Evolutionary conservation across 768 basidiomycete genomes (phyloP).

Genomic region (Tulasnella calospora): DNA sequence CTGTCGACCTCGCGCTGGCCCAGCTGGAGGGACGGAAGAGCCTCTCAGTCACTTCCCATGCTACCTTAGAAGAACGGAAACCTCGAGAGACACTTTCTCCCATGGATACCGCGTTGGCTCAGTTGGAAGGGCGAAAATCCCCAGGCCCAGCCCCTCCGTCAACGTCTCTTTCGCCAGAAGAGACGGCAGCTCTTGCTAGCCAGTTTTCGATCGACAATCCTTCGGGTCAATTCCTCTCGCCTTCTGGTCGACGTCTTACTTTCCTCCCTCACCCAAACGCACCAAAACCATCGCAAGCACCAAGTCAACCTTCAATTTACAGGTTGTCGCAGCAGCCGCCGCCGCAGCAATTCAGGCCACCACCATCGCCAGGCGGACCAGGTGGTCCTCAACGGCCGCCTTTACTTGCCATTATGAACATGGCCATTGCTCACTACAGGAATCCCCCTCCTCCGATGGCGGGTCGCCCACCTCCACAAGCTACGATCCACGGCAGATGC

Average conservation of each 20-base stretch:
- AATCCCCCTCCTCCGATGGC: neutral
- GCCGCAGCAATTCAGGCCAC: neutral
- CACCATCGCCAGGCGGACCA: neutral
- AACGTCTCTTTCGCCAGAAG: neutral
- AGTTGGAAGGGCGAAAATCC: constrained; percentile 9
- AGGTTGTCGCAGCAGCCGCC: neutral
- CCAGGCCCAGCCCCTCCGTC: neutral
- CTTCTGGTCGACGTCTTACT: constrained; percentile 8
- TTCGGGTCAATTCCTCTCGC: constrained; percentile 17
- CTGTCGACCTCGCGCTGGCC: neutral
- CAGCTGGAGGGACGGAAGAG: neutral
- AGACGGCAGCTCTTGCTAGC: neutral
- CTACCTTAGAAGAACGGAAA: neutral
- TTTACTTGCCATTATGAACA: constrained; percentile 14
- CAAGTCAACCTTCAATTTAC: neutral
- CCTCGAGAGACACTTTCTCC: constrained; percentile 3
- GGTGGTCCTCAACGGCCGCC: constrained; percentile 2
- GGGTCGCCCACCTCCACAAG: neutral
- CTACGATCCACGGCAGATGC: constrained; percentile 23
- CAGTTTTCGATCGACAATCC: neutral
- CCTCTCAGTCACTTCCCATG: neutral
- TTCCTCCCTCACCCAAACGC: constrained; percentile 26
- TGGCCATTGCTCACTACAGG: constrained; percentile 18
- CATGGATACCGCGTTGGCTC: neutral
- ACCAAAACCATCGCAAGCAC: constrained; percentile 16